These are phyloP conservation scores for Lactuca saligna DNA, from an alignment of 129 eudicot genomes.

Conservation along the genomic window DNA sequence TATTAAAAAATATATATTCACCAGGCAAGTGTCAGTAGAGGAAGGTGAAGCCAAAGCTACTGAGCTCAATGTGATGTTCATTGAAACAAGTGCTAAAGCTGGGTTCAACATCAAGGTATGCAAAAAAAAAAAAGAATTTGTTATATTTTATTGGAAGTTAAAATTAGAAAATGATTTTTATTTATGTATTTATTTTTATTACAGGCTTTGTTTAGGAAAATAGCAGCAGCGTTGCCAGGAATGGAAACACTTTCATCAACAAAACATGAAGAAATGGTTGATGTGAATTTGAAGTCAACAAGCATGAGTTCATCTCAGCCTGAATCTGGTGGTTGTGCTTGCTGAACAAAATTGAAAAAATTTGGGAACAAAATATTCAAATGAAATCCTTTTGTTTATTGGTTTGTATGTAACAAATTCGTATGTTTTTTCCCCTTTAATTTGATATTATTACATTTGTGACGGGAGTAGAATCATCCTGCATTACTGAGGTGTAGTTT, in stretches of 20 bases:
- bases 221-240: constrained; percentile 70
- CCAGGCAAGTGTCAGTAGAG: constrained; percentile 67
- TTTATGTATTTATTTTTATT: neutral
- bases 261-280: constrained; percentile 66
- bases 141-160: neutral
- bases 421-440: constrained; percentile 11
- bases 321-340: constrained; percentile 50
- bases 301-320: constrained; percentile 33
- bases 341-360: constrained; percentile 13
- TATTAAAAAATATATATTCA: neutral
- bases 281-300: constrained; percentile 55
- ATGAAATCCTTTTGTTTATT: constrained; percentile 16
- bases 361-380: constrained; percentile 7
- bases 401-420: constrained; percentile 27
- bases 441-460: constrained; percentile 9
- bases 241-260: constrained; percentile 68
- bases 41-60: constrained; percentile 69
- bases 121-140: neutral
- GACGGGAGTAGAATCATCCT: constrained; percentile 10
- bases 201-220: constrained; percentile 61
- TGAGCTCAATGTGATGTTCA: constrained; percentile 59
- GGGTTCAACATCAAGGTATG: constrained; percentile 69
- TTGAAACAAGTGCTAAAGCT: constrained; percentile 67
- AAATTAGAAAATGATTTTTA: neutral
- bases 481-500: constrained; percentile 24